Base-by-base conservation (phyloP, 495 filamentous ascomycete genomes). In the Xylaria castorea region DNA sequence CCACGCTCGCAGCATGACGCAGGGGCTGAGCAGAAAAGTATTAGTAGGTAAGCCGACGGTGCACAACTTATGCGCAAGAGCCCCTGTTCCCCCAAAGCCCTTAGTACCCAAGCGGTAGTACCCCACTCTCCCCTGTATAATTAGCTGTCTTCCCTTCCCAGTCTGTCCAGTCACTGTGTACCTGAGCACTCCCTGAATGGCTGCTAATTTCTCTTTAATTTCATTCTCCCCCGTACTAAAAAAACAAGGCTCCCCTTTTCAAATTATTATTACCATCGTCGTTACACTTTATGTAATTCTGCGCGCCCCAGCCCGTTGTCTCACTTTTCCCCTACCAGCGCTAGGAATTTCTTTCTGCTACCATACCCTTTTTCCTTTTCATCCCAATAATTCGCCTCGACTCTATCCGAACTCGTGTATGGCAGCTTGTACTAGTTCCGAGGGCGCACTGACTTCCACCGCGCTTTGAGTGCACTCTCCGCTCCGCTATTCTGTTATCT, bases 241-340 rank as follows among this genome's bases (percentile, higher is more conserved):
- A 74, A 78, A 80, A 76, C 78, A 78, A 79, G 78, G 78, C 76
- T 80, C 77, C 77, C 76, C 78, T 80, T 80, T 79, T 79, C 78
- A 76, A 75, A 77, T 79, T 79, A 71, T 80, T 72, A 76, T 77
- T 76, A 75, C 78, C 75, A 76, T 78, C 75, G 46, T 74, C 68
- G 74, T 74, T 77, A 76, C 72, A 75, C 75, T 75, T 74, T 77
- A 76, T 62, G 77, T 76, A 79, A 78, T 75, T 75, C 75, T 78
- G 70, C 51, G 70, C 70, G 70, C 58, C 68, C 76, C 78, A 76
- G 76, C 73, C 74, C 61, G 68, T 42, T 9, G 38, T 53, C 70
- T 78, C 73, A 68, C 71, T 60, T 74, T 75, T 73, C 71, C 71
- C 66, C 73, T 76, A 72, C 75, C 74, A 74, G 77, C 75, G 73